Conservation (phyloP, 495 filamentous ascomycete genomes). For the Halenospora varia region DNA sequence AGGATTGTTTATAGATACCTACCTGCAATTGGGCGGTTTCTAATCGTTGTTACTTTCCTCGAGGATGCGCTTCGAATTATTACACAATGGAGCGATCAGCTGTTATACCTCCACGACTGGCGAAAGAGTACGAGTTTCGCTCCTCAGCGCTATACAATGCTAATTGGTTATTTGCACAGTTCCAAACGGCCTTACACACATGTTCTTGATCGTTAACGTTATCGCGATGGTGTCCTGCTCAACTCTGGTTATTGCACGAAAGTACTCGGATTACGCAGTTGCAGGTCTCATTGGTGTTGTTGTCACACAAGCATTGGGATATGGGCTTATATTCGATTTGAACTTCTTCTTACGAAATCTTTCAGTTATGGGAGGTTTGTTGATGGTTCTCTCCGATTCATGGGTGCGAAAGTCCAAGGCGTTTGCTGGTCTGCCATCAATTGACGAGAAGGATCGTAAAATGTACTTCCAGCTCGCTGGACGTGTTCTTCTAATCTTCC, state of each 20-base stretch:
- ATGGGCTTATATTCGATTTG: slow-evolving; percentile 97
- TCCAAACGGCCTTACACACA: slow-evolving; percentile 82
- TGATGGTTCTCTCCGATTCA: slow-evolving; percentile 97
- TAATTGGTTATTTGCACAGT: slow-evolving; percentile 47
- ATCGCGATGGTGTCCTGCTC: slow-evolving; percentile 84
- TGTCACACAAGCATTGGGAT: slow-evolving; percentile 92
- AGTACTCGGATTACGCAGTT: slow-evolving; percentile 88
- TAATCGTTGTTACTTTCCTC: slow-evolving; percentile 97
- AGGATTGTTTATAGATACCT: slow-evolving; percentile 62
- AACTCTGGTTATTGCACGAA: slow-evolving; percentile 81
- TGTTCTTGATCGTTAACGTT: slow-evolving; percentile 90
- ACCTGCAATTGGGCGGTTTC: slow-evolving; percentile 90
- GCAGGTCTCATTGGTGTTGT: slow-evolving; percentile 86
- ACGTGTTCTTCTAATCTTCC: slow-evolving; percentile 91
- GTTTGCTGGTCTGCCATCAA: slow-evolving; percentile 85
- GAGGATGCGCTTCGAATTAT: slow-evolving; percentile 95
- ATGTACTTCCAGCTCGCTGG: slow-evolving; percentile 99
- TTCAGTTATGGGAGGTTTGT: slow-evolving; percentile 89
- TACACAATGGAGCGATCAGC: slow-evolving; percentile 97
- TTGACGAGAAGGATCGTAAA: slow-evolving; percentile 98
- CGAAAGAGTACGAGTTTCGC: slow-evolving; percentile 69
- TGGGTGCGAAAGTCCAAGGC: slow-evolving; percentile 98
- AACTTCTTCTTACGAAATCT: slow-evolving; percentile 99
- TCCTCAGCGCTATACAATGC: slow-evolving; percentile 4
- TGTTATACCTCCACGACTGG: slow-evolving; percentile 88